These are phyloP conservation scores for Cercospora nicotianae DNA, from an alignment of 2,329 filamentous ascomycete species.

Conservation along the genomic window DNA sequence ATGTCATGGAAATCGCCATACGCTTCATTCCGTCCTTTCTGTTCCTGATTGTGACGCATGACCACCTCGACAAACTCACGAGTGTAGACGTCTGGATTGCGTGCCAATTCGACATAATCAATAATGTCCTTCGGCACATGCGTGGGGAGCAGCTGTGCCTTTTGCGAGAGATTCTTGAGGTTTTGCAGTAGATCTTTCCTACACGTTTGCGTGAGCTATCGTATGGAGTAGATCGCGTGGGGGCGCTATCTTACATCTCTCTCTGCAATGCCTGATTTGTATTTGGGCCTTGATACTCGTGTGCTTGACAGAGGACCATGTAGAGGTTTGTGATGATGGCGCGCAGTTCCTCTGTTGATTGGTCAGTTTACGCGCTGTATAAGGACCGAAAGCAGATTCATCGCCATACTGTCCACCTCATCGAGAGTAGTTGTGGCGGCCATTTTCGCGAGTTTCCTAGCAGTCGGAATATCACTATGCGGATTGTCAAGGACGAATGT, in stretches of 20 bases:
- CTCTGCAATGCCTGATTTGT: constrained; percentile 59
- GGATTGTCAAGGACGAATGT: not conserved
- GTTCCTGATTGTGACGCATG: constrained; percentile 61
- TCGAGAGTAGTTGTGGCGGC: constrained; percentile 33
- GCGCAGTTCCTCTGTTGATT: constrained; percentile 54
- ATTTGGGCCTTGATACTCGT: constrained; percentile 59
- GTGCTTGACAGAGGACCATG: constrained; percentile 58
- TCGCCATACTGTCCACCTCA: constrained; percentile 35
- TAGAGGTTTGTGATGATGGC: constrained; percentile 63
- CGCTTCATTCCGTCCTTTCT: constrained; percentile 61
- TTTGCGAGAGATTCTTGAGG: constrained; percentile 54
- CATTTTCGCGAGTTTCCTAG: constrained; percentile 24
- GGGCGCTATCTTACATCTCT: constrained; percentile 51
- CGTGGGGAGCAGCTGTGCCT: constrained; percentile 51
- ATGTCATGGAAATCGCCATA: constrained; percentile 60
- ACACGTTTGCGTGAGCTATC: constrained; percentile 33
- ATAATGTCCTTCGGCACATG: constrained; percentile 63
- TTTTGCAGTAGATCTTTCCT: constrained; percentile 53
- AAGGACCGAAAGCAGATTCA: not conserved
- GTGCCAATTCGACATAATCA: constrained; percentile 62
- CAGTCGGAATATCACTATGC: not conserved
- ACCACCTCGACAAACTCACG: constrained; percentile 65
- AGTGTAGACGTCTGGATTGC: constrained; percentile 67
- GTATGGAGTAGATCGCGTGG: too few relatives aligned
- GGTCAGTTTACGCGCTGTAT: constrained; percentile 17